Percentiles rank a stretch among this genome's conserved stretches.
These are phyloP conservation scores for Eucalyptus tenuipes DNA, from an alignment of 345 rosid species.

Conservation along the genomic window DNA sequence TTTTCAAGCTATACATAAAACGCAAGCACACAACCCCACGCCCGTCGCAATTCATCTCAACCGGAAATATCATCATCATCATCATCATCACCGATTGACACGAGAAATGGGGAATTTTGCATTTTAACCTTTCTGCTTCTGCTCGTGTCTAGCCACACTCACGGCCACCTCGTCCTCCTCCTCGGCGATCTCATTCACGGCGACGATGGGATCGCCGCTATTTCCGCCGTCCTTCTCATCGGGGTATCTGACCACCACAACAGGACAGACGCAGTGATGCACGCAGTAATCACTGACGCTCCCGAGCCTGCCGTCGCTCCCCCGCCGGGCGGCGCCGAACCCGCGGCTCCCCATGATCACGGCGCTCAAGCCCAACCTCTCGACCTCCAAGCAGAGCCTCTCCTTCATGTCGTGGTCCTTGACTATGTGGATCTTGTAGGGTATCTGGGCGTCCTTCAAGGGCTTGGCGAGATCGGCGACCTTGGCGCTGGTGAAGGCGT, in stretches of 20 bases:
- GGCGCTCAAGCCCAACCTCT: slow-evolving; percentile 61
- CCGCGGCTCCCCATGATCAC: slow-evolving; percentile 92
- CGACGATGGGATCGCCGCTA: neutral
- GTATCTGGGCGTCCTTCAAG: slow-evolving; percentile 71
- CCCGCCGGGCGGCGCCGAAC: slow-evolving; percentile 69
- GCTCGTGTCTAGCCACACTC: neutral
- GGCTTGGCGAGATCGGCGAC: slow-evolving; percentile 73
- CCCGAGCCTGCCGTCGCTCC: slow-evolving; percentile 73
- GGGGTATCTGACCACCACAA: slow-evolving; percentile 77
- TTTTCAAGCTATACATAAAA: neutral
- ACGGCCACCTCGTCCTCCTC: slow-evolving; percentile 4
- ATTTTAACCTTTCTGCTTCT: slow-evolving; percentile 19
- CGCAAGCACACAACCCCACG: neutral
- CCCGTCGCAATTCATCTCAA: neutral
- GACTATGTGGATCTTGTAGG: slow-evolving; percentile 79
- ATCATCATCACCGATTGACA: neutral
- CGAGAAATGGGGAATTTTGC: neutral
- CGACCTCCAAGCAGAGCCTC: slow-evolving; percentile 84
- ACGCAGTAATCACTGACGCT: slow-evolving; percentile 94
- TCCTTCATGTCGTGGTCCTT: slow-evolving; percentile 97
- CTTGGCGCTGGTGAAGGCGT: slow-evolving; percentile 56
- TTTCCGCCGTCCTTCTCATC: slow-evolving; percentile 40
- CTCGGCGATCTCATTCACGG: neutral
- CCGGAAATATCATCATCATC: neutral
- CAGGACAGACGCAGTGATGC: slow-evolving; percentile 84